Evolutionary conservation across 148 eudicot species (phyloP).

Genomic region (Amaranthus palmeri): DNA sequence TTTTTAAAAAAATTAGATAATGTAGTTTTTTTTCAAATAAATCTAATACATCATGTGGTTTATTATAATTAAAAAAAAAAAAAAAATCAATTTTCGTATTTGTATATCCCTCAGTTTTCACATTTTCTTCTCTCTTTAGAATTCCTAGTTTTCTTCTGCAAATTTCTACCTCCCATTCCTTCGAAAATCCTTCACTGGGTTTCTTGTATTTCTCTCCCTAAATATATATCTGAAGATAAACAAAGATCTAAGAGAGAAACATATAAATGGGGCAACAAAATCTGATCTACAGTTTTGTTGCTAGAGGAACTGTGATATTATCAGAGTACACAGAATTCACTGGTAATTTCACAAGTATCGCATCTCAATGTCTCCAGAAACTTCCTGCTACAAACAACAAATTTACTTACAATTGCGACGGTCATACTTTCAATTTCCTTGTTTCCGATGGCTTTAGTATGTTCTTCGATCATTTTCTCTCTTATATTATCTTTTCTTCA

Average conservation of each 20-base stretch:
- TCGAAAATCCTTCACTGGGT: too few relatives aligned
- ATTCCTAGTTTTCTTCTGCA: slow-evolving; percentile 1
- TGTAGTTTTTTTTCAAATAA: too few relatives aligned
- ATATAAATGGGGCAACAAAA: slow-evolving; percentile 41
- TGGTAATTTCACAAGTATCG: slow-evolving; percentile 43
- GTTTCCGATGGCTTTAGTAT: slow-evolving; percentile 51
- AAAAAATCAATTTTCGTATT: too few relatives aligned
- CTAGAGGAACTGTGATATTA: slow-evolving; percentile 39
- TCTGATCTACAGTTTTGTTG: slow-evolving; percentile 48
- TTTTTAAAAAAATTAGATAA: too few relatives aligned
- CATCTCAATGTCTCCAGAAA: slow-evolving; percentile 49
- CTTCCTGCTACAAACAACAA: slow-evolving; percentile 50
- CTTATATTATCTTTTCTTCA: neutral
- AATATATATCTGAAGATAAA: neutral
- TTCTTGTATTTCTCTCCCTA: neutral
- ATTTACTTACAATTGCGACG: slow-evolving; percentile 52
- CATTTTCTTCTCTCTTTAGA: neutral
- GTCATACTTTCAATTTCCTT: slow-evolving; percentile 47
- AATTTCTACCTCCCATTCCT: slow-evolving; percentile 7
- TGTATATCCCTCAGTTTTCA: neutral
- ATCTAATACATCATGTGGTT: too few relatives aligned
- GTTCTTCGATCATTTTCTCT: neutral
- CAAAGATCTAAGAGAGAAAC: slow-evolving; percentile 14
- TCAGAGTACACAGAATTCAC: slow-evolving; percentile 48
- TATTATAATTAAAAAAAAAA: too few relatives aligned